A percentile compares a stretch with the other conserved stretches of the same genome.
These are phyloP conservation scores for Ceriops zippeliana DNA, from an alignment of 345 rosid species.

Conservation along the genomic window DNA sequence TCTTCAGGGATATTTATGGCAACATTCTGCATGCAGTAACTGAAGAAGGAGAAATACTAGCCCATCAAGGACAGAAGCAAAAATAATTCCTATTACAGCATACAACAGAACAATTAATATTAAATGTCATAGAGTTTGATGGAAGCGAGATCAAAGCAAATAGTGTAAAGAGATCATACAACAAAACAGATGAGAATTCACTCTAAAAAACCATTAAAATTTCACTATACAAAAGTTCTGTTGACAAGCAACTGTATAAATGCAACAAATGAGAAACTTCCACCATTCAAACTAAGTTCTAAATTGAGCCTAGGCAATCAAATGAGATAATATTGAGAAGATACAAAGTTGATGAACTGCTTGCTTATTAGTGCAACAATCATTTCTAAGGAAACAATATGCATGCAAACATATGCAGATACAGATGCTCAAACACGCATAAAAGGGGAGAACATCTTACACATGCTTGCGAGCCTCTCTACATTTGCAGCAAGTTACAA, in stretches of 20 bases:
- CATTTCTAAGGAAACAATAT: background rate
- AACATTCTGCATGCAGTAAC: slow-evolving; percentile 43
- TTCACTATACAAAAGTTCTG: background rate
- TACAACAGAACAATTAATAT: background rate
- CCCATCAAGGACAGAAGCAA: slow-evolving; percentile 13
- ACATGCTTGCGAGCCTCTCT: slow-evolving; percentile 32
- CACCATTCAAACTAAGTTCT: background rate
- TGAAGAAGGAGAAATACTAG: slow-evolving; percentile 10
- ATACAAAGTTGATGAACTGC: background rate
- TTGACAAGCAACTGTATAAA: background rate
- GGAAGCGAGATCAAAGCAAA: background rate
- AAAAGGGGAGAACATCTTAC: slow-evolving; percentile 35
- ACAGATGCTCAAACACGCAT: background rate
- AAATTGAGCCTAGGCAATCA: background rate
- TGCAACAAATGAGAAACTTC: background rate
- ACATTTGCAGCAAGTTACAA: slow-evolving; percentile 44
- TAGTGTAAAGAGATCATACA: background rate
- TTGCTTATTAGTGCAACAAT: background rate
- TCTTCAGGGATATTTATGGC: slow-evolving; percentile 1
- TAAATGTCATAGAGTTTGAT: background rate
- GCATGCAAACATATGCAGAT: background rate
- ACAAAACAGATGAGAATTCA: background rate
- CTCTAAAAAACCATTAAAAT: background rate
- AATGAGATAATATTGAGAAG: background rate
- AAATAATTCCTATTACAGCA: background rate